A percentile compares a stretch with the other conserved stretches of the same genome.
phyloP scores from a whole-genome alignment of 73 alveolate genomes.

The Diophrys sp. region DNA sequence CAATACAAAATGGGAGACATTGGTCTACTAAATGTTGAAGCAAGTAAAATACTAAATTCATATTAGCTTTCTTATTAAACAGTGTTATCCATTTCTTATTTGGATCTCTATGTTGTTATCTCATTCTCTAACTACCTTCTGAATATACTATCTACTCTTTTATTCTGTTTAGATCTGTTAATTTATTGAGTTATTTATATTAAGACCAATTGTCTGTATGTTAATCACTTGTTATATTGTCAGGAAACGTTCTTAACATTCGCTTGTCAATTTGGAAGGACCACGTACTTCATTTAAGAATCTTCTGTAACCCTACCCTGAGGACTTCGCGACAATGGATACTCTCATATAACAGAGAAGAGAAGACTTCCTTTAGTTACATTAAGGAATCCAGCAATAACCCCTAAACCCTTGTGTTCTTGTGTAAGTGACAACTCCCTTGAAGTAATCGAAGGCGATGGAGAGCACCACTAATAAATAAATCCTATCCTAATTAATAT shows the following conservation, averaged over 20 bases:
- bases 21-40: constrained; percentile 10
- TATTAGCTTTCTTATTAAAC: not conserved
- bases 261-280: too few species aligned
- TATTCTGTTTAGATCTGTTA: too few species aligned
- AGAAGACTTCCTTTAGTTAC: not conserved
- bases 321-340: constrained; percentile 1
- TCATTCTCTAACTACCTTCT: too few species aligned
- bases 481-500: not conserved
- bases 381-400: too few species aligned
- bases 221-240: too few species aligned
- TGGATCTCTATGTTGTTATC: not conserved
- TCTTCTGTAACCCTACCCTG: not conserved
- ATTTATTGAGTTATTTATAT: too few species aligned
- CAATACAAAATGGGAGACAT: not conserved
- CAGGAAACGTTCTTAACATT: too few species aligned
- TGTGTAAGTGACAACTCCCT: not conserved
- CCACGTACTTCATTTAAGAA: not conserved
- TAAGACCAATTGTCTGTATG: too few species aligned
- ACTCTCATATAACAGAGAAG: not conserved
- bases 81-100: not conserved
- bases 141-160: too few species aligned
- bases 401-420: too few species aligned
- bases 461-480: not conserved
- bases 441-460: not conserved
- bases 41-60: not conserved